These are phyloP conservation scores for Phytophthora colocasiae DNA, from an alignment of 352 stramenopile species.

Conservation along the genomic window DNA sequence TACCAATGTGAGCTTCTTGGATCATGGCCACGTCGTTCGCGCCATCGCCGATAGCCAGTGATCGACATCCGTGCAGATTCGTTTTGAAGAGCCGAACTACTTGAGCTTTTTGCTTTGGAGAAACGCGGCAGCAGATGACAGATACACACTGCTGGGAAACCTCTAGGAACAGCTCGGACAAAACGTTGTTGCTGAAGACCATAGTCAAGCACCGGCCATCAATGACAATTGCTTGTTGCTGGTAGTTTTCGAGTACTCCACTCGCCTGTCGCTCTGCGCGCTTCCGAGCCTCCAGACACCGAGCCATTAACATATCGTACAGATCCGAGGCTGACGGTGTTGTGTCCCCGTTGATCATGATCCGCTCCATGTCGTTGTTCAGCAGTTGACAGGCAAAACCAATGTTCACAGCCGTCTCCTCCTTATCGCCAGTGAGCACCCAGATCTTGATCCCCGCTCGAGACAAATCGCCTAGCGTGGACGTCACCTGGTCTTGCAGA, in stretches of 20 bases:
- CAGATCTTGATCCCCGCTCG: conserved; percentile 86
- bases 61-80: conserved; percentile 85
- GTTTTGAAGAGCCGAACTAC: conserved; percentile 89
- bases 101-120: conserved; percentile 93
- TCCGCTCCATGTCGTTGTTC: conserved; percentile 94
- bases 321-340: conserved; percentile 57
- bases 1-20: conserved; percentile 97
- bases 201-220: conserved; percentile 78
- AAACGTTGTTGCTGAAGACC: conserved; percentile 73
- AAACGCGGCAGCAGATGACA: conserved; percentile 92
- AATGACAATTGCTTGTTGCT: conserved; percentile 74
- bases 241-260: conserved; percentile 7
- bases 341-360: conserved; percentile 82
- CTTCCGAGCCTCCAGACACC: conserved; percentile 54
- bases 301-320: conserved; percentile 65
- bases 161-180: conserved; percentile 87
- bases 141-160: conserved; percentile 84
- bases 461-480: conserved; percentile 77
- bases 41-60: conserved; percentile 97
- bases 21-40: conserved; percentile 99
- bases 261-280: conserved; percentile 37
- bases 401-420: conserved; percentile 98
- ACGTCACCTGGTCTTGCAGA: conserved; percentile 79
- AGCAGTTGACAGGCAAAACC: conserved; percentile 96
- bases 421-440: conserved; percentile 92